Evolutionary conservation across 202 grass and related monocot species (phyloP).

Genomic region (Zoysia matrella): DNA sequence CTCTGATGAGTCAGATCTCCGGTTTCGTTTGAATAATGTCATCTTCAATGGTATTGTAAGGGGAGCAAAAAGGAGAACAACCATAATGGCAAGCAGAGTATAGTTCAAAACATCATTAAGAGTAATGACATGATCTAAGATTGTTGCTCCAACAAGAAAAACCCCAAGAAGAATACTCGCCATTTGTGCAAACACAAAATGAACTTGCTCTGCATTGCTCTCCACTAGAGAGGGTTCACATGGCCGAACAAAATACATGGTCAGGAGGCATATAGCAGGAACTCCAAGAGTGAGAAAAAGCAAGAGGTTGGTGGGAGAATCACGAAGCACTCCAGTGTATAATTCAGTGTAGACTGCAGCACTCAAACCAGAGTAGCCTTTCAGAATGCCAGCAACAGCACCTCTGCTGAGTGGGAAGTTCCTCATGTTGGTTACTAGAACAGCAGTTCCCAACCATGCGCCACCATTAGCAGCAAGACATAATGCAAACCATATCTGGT

Average conservation of each 20-base stretch:
- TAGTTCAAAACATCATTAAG: slow-evolving; percentile 57
- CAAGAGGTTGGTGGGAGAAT: slow-evolving; percentile 69
- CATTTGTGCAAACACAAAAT: slow-evolving; percentile 78
- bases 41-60: slow-evolving; percentile 91
- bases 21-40: slow-evolving; percentile 71
- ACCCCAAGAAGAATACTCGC: slow-evolving; percentile 69
- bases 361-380: slow-evolving; percentile 76
- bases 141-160: slow-evolving; percentile 66
- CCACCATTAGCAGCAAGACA: slow-evolving; percentile 83
- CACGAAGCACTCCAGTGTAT: slow-evolving; percentile 67
- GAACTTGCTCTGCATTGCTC: slow-evolving; percentile 61
- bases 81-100: slow-evolving; percentile 67
- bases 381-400: slow-evolving; percentile 82
- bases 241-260: slow-evolving; percentile 81
- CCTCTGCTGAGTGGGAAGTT: slow-evolving; percentile 94
- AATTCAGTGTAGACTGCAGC: slow-evolving; percentile 80
- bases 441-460: slow-evolving; percentile 81
- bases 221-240: slow-evolving; percentile 83
- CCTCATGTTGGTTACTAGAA: slow-evolving; percentile 91
- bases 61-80: slow-evolving; percentile 70
- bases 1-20: slow-evolving; percentile 15
- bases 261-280: slow-evolving; percentile 64
- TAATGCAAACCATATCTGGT: slow-evolving; percentile 86
- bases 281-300: slow-evolving; percentile 73
- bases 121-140: slow-evolving; percentile 56